phyloP scores from a whole-genome alignment of 176 grass and related monocot species.

The Musa beccarii region DNA sequence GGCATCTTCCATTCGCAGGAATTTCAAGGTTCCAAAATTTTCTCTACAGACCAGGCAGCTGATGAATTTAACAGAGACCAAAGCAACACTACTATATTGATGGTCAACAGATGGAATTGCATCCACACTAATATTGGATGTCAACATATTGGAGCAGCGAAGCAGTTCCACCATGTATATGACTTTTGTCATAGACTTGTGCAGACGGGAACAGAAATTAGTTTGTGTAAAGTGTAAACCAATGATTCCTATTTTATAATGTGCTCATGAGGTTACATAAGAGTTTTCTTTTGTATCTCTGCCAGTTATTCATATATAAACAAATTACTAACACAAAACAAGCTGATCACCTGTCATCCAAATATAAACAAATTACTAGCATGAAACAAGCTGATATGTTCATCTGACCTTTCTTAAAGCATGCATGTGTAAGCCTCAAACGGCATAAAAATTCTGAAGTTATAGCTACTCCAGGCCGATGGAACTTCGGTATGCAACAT shows the following conservation, averaged over 20 bases:
- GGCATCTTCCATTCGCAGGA: no score
- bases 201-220: not conserved
- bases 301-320: no score
- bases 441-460: no score
- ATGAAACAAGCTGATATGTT: no score
- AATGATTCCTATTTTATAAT: not conserved
- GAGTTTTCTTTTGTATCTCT: no score
- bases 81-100: not conserved
- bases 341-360: no score
- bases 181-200: not conserved
- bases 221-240: not conserved
- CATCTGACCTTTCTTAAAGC: no score
- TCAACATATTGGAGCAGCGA: not conserved
- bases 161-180: not conserved
- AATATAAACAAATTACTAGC: no score
- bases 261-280: not conserved
- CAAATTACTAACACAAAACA: no score
- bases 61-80: not conserved
- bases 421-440: no score
- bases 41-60: not conserved
- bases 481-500: no score
- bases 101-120: not conserved
- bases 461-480: no score
- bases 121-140: not conserved
- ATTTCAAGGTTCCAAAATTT: not conserved